Evolutionary conservation across 176 grass and related monocot genomes (phyloP), one percentile per base, ranked within the genome.

Genomic region (Carex scoparia): DNA sequence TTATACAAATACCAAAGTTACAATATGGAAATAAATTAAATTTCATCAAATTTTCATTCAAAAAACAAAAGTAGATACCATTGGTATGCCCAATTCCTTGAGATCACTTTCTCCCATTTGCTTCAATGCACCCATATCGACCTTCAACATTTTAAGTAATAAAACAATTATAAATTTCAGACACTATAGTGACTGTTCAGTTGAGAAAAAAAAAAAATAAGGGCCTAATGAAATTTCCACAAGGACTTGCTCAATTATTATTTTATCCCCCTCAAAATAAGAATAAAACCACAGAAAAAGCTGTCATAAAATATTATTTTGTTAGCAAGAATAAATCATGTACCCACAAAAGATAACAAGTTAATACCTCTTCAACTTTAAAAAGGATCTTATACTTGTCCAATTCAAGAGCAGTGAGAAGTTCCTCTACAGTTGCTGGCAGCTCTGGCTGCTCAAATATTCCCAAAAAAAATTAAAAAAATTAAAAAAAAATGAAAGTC

Each of bases 11-110:
- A n/a, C 4, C 78, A 12, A 7, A 42, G 19, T 62, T 62, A 81
- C 7, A 3, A 81, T 81, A 81, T 81, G 18, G 28, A 32, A 44
- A 64, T 54, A 5, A 60, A 13, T 83, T 10, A 62, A 62, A 68
- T n/a, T 14, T 81, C 38, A 81, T 64, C 14, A 63, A 81, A 40
- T 40, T 40, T 40, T 40, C 38, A 40, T 40, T 40, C 38, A 40
- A 81, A 49, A 15, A 48, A 68, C 46, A 65, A 42, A 23, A 82
- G 16, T 31, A 83, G 0, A 67, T 94, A 98, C 95, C 95, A 98
- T 98, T 32, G 95, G 95, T 60, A 98, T 90, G 46, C 95, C 95
- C 86, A 98, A 86, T 75, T 98, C 95, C 85, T 98, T 98, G 30
- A 98, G 95, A 69, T 98, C 95, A 1, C 67, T 82, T 35, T 98